Percentiles rank a stretch among this genome's conserved stretches.
Evolutionary conservation across 2,329 filamentous ascomycete genomes (phyloP).

Genomic region (Trichoderma atroviride): DNA sequence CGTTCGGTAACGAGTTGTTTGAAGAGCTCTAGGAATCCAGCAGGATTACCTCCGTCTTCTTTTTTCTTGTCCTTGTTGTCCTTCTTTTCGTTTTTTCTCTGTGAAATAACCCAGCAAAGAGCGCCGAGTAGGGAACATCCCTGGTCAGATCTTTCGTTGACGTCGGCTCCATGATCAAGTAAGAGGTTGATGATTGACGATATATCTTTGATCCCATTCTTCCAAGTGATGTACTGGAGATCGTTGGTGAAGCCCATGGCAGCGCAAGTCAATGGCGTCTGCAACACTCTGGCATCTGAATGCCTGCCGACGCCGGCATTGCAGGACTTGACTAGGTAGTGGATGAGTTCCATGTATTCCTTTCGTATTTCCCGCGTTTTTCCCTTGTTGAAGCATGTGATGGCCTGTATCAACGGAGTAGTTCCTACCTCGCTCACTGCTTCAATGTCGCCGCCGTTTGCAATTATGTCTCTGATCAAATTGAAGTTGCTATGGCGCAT

Average conservation of each 20-base stretch:
- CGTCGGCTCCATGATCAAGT: not conserved
- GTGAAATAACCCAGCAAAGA: not conserved
- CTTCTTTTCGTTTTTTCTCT: not conserved
- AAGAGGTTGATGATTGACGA: not conserved
- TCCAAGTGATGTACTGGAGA: not conserved
- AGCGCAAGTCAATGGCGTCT: slow-evolving; percentile 7
- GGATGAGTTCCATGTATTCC: not conserved
- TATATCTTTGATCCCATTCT: not conserved
- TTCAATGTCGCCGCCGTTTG: slow-evolving; percentile 17
- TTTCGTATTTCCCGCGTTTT: not conserved
- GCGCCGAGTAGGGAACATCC: not conserved
- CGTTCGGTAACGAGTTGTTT: not conserved
- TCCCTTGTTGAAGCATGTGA: not conserved
- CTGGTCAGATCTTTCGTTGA: not conserved
- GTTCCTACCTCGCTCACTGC: not conserved
- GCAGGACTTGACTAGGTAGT: not conserved
- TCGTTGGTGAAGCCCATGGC: not conserved
- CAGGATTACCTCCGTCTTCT: too few species aligned
- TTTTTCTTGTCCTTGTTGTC: too few species aligned
- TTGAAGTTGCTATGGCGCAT: not conserved
- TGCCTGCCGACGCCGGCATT: not conserved
- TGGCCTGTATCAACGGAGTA: slow-evolving; percentile 16
- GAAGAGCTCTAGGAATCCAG: not conserved
- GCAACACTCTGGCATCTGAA: too few species aligned
- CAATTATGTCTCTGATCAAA: not conserved